A percentile compares a stretch with the other conserved stretches of the same genome.
Conservation (phyloP, 805 yeast species). For the Clavispora phyllophila region DNA sequence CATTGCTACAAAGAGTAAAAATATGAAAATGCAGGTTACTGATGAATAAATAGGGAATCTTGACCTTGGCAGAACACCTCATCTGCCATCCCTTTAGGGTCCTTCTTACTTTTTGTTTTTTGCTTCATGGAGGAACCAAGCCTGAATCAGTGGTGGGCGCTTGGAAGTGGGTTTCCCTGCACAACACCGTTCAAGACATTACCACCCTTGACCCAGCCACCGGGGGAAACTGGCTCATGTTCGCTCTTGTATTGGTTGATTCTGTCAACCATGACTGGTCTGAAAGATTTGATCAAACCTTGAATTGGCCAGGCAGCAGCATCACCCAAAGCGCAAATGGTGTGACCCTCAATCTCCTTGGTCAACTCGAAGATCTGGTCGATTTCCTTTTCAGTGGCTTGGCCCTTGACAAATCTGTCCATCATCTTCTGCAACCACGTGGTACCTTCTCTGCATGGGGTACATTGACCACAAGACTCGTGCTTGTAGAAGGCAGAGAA, state of each 20-base stretch:
- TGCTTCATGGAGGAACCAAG: not conserved
- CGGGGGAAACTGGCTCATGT: slow-evolving; percentile 48
- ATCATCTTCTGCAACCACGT: slow-evolving; percentile 80
- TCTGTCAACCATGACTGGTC: slow-evolving; percentile 76
- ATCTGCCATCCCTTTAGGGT: slow-evolving; percentile 1
- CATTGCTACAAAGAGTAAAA: not conserved
- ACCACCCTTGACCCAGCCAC: slow-evolving; percentile 74
- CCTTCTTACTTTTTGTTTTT: slow-evolving; percentile 2
- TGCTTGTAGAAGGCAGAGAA: slow-evolving; percentile 81
- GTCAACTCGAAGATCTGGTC: slow-evolving; percentile 82
- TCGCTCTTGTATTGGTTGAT: slow-evolving; percentile 56
- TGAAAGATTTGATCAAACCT: slow-evolving; percentile 79
- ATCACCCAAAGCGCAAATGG: slow-evolving; percentile 88
- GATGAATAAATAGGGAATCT: not conserved
- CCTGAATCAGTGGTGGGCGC: slow-evolving; percentile 27
- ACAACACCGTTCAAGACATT: slow-evolving; percentile 59
- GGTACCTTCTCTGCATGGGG: slow-evolving; percentile 93
- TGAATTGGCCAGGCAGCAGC: slow-evolving; percentile 95
- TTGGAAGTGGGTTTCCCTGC: slow-evolving; percentile 53
- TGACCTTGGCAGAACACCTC: not conserved
- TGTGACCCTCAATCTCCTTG: slow-evolving; percentile 85
- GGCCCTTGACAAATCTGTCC: slow-evolving; percentile 76
- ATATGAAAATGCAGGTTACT: slow-evolving; percentile 1
- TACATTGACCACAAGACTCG: slow-evolving; percentile 93
- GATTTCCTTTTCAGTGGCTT: slow-evolving; percentile 75